Conservation (phyloP, 1,284 basidiomycete genomes). For the Trichosporon faecale region DNA sequence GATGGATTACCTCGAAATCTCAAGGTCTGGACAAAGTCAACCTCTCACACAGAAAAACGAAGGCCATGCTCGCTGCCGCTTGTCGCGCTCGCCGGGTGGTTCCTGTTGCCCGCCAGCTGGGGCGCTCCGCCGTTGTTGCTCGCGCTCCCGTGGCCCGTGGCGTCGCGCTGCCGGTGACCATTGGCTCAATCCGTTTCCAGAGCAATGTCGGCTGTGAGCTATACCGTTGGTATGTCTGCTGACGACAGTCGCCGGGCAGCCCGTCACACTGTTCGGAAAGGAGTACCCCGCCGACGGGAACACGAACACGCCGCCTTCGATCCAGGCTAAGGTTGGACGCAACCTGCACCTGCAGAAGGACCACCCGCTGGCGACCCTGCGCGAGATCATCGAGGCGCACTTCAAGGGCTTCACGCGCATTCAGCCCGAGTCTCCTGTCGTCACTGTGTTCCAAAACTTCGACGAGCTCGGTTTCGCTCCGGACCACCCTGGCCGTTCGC, state of each 20-base stretch:
- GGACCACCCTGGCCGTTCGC: constrained; percentile 87
- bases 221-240: background rate
- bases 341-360: constrained; percentile 69
- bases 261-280: constrained; percentile 37
- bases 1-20: background rate
- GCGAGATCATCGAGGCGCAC: constrained; percentile 77
- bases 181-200: background rate
- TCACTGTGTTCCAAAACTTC: constrained; percentile 90
- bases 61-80: constrained; percentile 3
- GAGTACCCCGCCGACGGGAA: constrained; percentile 67
- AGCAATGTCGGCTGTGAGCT: background rate
- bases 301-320: constrained; percentile 83
- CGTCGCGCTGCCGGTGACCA: background rate
- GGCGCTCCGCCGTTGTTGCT: background rate
- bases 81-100: constrained; percentile 7
- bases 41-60: background rate
- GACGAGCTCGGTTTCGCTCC: constrained; percentile 90
- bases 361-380: constrained; percentile 85
- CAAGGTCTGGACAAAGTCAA: background rate
- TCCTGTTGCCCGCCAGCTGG: background rate
- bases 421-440: constrained; percentile 75
- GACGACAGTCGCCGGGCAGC: constrained; percentile 13
- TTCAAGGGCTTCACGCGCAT: constrained; percentile 56
- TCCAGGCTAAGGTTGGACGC: constrained; percentile 69
- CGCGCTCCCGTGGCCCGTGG: background rate